Percentiles rank a stretch among this genome's conserved stretches.
These are phyloP conservation scores for Termitomyces sp. DNA, from an alignment of 768 basidiomycete species.

Conservation along the genomic window DNA sequence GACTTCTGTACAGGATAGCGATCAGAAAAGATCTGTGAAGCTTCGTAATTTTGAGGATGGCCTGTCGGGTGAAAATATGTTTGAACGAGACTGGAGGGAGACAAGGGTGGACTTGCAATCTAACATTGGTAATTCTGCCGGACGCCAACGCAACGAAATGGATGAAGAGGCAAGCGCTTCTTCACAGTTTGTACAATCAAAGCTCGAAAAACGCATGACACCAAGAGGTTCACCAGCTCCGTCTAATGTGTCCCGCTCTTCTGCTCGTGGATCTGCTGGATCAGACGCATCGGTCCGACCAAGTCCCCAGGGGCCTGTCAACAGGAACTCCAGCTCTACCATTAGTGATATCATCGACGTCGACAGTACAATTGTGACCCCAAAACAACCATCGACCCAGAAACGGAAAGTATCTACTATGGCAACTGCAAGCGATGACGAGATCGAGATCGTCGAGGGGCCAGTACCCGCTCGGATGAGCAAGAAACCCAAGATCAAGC, in stretches of 20 bases:
- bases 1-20: conserved; percentile 21
- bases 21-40: conserved; percentile 35
- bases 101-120: conserved; percentile 45
- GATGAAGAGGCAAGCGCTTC: conserved; percentile 18
- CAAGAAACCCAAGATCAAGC: conserved; percentile 32
- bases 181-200: conserved; percentile 8
- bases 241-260: conserved; percentile 37
- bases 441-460: conserved; percentile 49
- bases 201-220: conserved; percentile 19
- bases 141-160: conserved; percentile 17
- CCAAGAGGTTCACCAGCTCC: conserved; percentile 37
- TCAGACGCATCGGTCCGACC: conserved; percentile 48
- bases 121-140: conserved; percentile 18
- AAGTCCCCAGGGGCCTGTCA: conserved; percentile 42
- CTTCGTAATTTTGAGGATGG: conserved; percentile 65
- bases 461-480: conserved; percentile 23
- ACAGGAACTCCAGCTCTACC: conserved; percentile 39
- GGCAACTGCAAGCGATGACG: conserved; percentile 43
- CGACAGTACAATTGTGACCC: conserved; percentile 26
- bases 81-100: conserved; percentile 76
- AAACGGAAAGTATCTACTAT: conserved; percentile 47
- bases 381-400: conserved; percentile 18
- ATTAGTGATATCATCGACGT: conserved; percentile 39
- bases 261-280: conserved; percentile 44
- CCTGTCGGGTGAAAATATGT: conserved; percentile 55